Evolutionary conservation across 1,139 yeast genomes (phyloP).

Genomic region (Lodderomyces orthopsilosis): DNA sequence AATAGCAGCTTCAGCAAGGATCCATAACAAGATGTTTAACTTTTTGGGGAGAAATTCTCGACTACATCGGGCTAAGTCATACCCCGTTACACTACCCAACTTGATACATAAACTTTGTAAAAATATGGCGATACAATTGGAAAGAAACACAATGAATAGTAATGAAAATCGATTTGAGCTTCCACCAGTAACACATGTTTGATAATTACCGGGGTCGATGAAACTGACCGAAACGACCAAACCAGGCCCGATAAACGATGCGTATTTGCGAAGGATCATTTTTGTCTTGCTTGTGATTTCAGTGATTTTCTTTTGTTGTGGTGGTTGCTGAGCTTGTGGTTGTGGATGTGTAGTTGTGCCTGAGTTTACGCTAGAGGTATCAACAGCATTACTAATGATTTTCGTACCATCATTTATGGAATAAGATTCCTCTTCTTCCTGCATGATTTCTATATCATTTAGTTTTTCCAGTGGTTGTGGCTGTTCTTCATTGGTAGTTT

Average conservation of each 20-base stretch:
- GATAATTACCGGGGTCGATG: constrained; percentile 84
- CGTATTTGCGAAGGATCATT: constrained; percentile 38
- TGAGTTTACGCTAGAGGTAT: not conserved
- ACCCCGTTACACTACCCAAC: constrained; percentile 78
- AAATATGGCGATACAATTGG: constrained; percentile 72
- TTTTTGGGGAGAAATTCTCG: constrained; percentile 59
- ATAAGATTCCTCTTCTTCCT: not conserved
- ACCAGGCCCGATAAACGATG: constrained; percentile 73
- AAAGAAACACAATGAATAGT: constrained; percentile 61
- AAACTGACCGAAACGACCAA: constrained; percentile 75
- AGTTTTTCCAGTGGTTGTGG: not conserved
- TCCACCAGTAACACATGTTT: constrained; percentile 78
- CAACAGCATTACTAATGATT: not conserved
- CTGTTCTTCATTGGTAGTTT: not conserved
- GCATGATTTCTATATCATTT: not conserved
- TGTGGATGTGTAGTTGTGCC: not conserved
- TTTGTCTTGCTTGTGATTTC: constrained; percentile 6
- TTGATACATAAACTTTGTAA: constrained; percentile 70
- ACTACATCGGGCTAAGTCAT: constrained; percentile 71
- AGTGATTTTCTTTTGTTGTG: not conserved
- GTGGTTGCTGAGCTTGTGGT: not conserved
- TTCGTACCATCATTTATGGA: not conserved
- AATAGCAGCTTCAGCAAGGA: constrained; percentile 76
- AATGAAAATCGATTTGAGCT: constrained; percentile 63
- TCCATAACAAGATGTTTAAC: constrained; percentile 56